Base-by-base conservation (phyloP, 352 stramenopile genomes). In the Phytopythium aichiense region DNA sequence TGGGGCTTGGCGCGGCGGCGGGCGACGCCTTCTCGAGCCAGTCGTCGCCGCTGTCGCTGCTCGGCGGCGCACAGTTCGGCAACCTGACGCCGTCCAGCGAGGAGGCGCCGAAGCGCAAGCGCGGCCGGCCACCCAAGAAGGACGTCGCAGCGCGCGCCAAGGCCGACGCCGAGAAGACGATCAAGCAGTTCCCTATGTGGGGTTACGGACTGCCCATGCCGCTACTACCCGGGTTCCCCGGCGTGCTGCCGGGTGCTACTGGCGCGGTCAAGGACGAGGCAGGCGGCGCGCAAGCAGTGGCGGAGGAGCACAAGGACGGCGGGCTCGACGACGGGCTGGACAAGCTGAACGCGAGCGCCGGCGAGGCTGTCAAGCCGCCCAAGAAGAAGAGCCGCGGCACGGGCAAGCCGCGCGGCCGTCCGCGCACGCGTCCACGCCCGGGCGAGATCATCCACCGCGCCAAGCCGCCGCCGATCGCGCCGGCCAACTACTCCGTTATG, bases 381-480 rank as follows among this genome's bases (percentile, higher is more conserved):
- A 93, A 93, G 70, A 93, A 93, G 67, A 93, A 93, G 58, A 72
- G 74, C 6, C 79, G 84, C 15, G 80, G 79, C 48, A 89, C 81
- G 30, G 84, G 84, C 38, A 88, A 88, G 48, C 84, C 84, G 7
- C 81, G 84, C 40, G 84, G 84, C 22, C 77, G 84, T 11, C 84
- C 84, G 56, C 77, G 84, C 46, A 93, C 84, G 31, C 81, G 84
- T 7, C 81, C 84, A 42, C 84, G 84, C 33, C 84, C 84, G 13
- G 84, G 84, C 52, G 84, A 93, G 68, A 73, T 90, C 51, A 88
- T 93, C 54, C 76, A 68, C n/a, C 81, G 81, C 11, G 73, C 77
- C 35, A 93, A 93, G 65, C 76, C 76, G 7, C 71, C 83, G 1
- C 74, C 83, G 31, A 89, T 93, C 61, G 84, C 84, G 0, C 84